Evolutionary conservation across 2,329 filamentous ascomycete genomes (phyloP).

Genomic region (Amauroascus niger): DNA sequence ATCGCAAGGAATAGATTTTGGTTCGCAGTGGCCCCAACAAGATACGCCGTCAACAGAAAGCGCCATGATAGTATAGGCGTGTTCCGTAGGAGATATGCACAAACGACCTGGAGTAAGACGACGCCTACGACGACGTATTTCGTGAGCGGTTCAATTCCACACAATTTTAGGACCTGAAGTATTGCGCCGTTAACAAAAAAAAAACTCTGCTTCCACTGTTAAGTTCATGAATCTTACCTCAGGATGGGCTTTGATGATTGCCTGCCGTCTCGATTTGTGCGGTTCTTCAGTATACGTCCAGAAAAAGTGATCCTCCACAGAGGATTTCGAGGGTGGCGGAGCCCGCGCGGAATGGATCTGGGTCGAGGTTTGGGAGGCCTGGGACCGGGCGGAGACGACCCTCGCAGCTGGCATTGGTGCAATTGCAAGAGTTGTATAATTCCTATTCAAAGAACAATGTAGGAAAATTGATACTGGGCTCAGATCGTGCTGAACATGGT

Average conservation of each 20-base stretch:
- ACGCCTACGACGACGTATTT: conserved; percentile 85
- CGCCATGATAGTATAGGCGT: conserved; percentile 71
- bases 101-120: conserved; percentile 67
- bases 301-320: conserved; percentile 61
- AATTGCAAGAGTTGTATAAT: conserved; percentile 6
- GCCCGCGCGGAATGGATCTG: conserved; percentile 1
- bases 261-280: conserved; percentile 77
- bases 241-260: conserved; percentile 96
- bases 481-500: not conserved
- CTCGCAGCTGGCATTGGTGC: conserved; percentile 17
- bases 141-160: conserved; percentile 87
- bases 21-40: conserved; percentile 89
- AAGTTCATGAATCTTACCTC: conserved; percentile 52
- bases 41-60: conserved; percentile 80
- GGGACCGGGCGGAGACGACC: not conserved
- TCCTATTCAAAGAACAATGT: not conserved
- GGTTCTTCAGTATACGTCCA: conserved; percentile 99
- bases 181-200: conserved; percentile 1
- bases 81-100: conserved; percentile 66
- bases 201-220: not conserved
- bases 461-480: not conserved
- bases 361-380: not conserved
- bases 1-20: conserved; percentile 98
- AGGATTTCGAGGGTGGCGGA: conserved; percentile 25
- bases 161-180: conserved; percentile 80